These are phyloP conservation scores for Acanthamoeba quina DNA, from an alignment of 208 protist species.

Conservation along the genomic window DNA sequence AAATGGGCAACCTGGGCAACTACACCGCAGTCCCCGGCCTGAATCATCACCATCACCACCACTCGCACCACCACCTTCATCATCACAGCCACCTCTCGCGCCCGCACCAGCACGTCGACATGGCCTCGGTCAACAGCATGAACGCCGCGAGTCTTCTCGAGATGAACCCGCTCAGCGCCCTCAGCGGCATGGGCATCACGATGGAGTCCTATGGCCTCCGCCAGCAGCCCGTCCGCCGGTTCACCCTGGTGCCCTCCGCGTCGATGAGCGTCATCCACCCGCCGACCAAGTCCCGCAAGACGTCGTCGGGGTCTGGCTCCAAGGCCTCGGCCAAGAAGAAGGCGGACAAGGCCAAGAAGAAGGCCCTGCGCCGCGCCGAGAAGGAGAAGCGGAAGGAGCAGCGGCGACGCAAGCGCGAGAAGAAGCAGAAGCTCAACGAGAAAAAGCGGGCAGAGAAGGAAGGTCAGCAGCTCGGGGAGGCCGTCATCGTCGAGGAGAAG, in stretches of 20 bases:
- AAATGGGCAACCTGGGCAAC: slow-evolving; percentile 26
- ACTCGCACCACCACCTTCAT: not conserved
- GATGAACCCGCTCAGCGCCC: not conserved
- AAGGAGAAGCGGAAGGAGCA: not conserved
- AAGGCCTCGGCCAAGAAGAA: not conserved
- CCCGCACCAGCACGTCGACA: not conserved
- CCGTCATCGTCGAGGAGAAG: not conserved
- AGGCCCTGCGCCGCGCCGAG: not conserved
- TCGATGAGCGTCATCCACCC: not conserved
- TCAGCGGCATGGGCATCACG: not conserved
- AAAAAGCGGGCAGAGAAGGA: not conserved
- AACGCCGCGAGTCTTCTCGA: not conserved
- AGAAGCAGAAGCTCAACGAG: not conserved
- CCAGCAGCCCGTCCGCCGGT: not conserved
- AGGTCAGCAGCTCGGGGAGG: not conserved
- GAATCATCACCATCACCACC: not conserved
- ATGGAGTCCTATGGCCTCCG: not conserved
- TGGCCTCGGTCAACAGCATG: slow-evolving; percentile 16
- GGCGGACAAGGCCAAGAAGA: not conserved
- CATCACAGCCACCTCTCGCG: not conserved
- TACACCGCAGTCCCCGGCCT: not conserved
- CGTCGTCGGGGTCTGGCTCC: not conserved
- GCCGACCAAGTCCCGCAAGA: not conserved
- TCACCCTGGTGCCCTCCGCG: not conserved
- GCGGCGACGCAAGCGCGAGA: not conserved